Evolutionary conservation across 1,139 yeast genomes (phyloP).

Genomic region (Magnusiomyces fungicola): DNA sequence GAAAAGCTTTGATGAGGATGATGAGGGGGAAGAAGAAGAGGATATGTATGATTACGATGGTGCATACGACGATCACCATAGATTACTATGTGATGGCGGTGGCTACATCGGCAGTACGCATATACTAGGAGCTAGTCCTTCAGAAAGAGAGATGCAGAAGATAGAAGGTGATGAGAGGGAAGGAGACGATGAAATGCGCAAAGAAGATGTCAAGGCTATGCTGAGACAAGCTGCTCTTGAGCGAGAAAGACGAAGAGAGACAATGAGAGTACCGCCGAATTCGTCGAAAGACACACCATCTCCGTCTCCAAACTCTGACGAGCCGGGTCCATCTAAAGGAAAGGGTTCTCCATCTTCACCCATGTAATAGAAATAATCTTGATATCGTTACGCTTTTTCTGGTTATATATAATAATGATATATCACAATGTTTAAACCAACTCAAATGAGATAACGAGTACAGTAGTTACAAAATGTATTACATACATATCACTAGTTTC

Average conservation of each 20-base stretch:
- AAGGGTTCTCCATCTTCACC: no score
- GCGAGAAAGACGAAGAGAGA: slow-evolving; percentile 14
- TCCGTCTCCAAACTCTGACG: no score
- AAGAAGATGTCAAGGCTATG: slow-evolving; percentile 18
- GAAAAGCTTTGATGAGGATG: slow-evolving; percentile 15
- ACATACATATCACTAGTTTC: no score
- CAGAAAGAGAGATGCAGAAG: not conserved
- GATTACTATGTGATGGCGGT: slow-evolving; percentile 20
- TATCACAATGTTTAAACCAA: no score
- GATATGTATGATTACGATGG: slow-evolving; percentile 16
- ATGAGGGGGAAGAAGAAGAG: slow-evolving; percentile 18
- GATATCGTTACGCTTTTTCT: no score
- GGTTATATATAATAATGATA: no score
- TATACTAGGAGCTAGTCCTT: slow-evolving; percentile 18
- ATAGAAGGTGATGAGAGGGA: slow-evolving; percentile 1
- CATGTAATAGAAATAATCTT: no score
- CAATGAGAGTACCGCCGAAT: no score
- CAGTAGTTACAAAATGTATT: no score
- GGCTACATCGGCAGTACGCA: slow-evolving; percentile 27
- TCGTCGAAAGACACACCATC: no score
- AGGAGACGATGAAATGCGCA: slow-evolving; percentile 3
- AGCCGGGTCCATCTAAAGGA: no score
- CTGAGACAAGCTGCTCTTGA: slow-evolving; percentile 25
- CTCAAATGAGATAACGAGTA: no score
- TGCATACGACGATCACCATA: slow-evolving; percentile 8